A percentile compares a stretch with the other conserved stretches of the same genome.
Evolutionary conservation across 345 rosid species (phyloP).

Genomic region (Melaleuca alternifolia): DNA sequence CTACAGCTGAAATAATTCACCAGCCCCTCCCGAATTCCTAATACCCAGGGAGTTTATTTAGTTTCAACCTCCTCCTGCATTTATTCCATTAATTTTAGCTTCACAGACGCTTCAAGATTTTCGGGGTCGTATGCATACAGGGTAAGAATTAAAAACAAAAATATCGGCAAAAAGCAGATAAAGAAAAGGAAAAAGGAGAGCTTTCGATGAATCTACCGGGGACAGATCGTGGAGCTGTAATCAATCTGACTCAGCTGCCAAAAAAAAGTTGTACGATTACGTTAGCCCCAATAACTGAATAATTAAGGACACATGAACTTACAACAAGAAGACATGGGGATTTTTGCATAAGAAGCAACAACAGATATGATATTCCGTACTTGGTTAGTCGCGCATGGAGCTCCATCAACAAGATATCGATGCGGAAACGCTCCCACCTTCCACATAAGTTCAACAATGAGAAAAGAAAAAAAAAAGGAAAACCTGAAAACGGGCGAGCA

Average conservation of each 20-base stretch:
- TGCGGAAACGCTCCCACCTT: slow-evolving; percentile 66
- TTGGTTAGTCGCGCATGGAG: slow-evolving; percentile 43
- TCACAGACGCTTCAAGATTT: background rate
- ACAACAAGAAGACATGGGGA: background rate
- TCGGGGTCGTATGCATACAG: background rate
- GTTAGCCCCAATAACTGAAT: background rate
- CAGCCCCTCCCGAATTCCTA: background rate
- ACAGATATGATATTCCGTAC: slow-evolving; percentile 8
- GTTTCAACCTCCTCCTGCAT: background rate
- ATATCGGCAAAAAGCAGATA: background rate
- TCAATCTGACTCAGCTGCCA: background rate
- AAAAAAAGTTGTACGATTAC: background rate
- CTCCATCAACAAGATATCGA: slow-evolving; percentile 34
- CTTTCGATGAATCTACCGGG: background rate
- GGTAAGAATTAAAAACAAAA: background rate
- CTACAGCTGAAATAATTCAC: background rate
- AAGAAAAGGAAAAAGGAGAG: background rate
- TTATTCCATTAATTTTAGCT: background rate
- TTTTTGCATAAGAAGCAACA: background rate
- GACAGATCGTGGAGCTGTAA: background rate
- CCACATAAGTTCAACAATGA: background rate
- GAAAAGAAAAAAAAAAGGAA: too few relatives aligned
- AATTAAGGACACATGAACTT: background rate
- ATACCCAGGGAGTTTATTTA: background rate
- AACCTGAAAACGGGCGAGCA: background rate